Evolutionary conservation across 306 rosid genomes (phyloP).

Genomic region (Dalbergia oliveri): DNA sequence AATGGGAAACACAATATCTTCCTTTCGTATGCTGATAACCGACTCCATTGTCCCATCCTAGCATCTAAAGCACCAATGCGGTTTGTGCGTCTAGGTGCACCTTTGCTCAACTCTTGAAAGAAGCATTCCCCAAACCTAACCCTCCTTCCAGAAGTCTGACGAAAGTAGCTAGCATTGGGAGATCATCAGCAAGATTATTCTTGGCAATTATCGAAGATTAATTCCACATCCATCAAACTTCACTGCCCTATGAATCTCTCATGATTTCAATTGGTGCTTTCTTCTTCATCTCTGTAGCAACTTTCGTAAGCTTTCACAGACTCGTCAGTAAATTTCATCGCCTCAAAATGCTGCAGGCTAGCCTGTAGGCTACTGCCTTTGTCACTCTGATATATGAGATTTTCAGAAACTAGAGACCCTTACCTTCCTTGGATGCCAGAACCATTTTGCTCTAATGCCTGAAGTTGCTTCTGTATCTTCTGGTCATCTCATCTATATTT

Average conservation of each 20-base stretch:
- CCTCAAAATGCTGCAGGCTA: slow-evolving; percentile 89
- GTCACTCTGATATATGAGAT: slow-evolving; percentile 77
- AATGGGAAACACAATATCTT: background rate
- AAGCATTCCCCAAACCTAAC: slow-evolving; percentile 24
- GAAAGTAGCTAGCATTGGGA: slow-evolving; percentile 39
- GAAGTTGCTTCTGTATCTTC: slow-evolving; percentile 84
- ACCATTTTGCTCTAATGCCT: slow-evolving; percentile 81
- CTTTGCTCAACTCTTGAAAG: slow-evolving; percentile 5
- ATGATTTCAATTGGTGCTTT: slow-evolving; percentile 49
- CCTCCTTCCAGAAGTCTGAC: slow-evolving; percentile 26
- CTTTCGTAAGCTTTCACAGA: slow-evolving; percentile 78
- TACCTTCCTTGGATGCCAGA: slow-evolving; percentile 65
- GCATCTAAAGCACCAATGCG: slow-evolving; percentile 31
- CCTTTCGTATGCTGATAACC: slow-evolving; percentile 10
- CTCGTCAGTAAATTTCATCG: slow-evolving; percentile 83
- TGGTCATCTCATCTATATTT: slow-evolving; percentile 85
- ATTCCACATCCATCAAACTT: slow-evolving; percentile 34
- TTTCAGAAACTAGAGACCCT: slow-evolving; percentile 59
- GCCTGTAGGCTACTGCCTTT: slow-evolving; percentile 84
- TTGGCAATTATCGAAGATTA: background rate
- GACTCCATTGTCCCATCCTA: slow-evolving; percentile 33
- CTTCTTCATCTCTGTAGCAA: slow-evolving; percentile 84
- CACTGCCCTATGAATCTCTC: slow-evolving; percentile 54
- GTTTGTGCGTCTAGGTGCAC: slow-evolving; percentile 3
- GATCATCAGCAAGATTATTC: slow-evolving; percentile 19